Conservation (phyloP, 305 asterid genomes). For the Fraxinus floribunda region DNA sequence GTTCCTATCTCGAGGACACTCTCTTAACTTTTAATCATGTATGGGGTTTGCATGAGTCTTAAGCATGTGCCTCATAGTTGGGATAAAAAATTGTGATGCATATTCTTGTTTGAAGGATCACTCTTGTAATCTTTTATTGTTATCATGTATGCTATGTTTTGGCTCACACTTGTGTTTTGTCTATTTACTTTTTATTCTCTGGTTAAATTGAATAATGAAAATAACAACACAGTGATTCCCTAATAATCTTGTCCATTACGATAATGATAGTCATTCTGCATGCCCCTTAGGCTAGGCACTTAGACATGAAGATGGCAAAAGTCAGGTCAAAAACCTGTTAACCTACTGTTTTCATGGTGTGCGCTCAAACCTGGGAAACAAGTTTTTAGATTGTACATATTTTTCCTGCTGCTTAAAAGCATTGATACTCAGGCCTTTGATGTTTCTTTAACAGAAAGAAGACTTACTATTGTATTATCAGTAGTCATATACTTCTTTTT, state of each 20-base stretch:
- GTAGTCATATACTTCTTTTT: conserved; percentile 12
- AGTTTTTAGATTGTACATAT: not conserved
- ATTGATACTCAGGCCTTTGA: not conserved
- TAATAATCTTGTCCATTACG: not conserved
- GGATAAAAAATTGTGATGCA: not conserved
- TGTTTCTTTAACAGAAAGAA: not conserved
- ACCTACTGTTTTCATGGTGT: not conserved
- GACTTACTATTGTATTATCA: not conserved
- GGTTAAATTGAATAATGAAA: not conserved
- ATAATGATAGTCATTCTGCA: not conserved
- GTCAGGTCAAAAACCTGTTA: not conserved
- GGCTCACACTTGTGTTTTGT: not conserved
- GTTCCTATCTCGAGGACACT: not conserved
- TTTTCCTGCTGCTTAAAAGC: conserved; percentile 5
- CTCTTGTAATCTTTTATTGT: conserved; percentile 5
- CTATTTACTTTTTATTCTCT: not conserved
- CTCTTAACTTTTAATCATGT: not conserved
- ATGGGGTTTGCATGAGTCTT: conserved; percentile 4
- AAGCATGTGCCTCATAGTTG: not conserved
- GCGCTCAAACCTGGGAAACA: not conserved
- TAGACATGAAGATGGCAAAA: conserved; percentile 1
- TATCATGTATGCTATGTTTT: not conserved
- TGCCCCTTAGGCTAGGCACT: not conserved
- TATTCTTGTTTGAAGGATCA: not conserved
- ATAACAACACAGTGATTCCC: conserved; percentile 8